These are phyloP conservation scores for Mycena amicta DNA, from an alignment of 768 basidiomycete genomes.

Conservation along the genomic window DNA sequence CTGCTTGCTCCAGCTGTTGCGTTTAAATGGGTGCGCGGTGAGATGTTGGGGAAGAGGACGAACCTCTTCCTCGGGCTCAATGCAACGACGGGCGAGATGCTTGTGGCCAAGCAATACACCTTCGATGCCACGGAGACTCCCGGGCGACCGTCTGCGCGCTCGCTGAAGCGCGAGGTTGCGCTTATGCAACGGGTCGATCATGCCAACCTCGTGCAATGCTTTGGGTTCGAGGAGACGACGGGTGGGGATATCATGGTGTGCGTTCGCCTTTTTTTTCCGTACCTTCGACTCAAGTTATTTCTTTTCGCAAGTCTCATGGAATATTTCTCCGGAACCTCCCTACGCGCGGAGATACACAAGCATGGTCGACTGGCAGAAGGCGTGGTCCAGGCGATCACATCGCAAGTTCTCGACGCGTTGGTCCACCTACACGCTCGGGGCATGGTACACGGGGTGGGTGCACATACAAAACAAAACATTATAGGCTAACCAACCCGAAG, in stretches of 20 bases:
- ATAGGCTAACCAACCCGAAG: constrained; percentile 34
- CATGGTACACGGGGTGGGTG: constrained; percentile 68
- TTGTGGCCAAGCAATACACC: constrained; percentile 74
- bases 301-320: constrained; percentile 81
- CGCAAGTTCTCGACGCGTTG: constrained; percentile 71
- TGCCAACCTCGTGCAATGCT: constrained; percentile 76
- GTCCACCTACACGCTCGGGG: constrained; percentile 70
- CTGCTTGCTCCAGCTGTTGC: neutral
- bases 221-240: constrained; percentile 69
- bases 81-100: constrained; percentile 77
- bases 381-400: constrained; percentile 70
- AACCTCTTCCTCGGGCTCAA: constrained; percentile 80
- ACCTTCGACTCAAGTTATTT: too few relatives aligned
- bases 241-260: constrained; percentile 55
- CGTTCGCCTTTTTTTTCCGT: too few relatives aligned
- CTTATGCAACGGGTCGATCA: constrained; percentile 77
- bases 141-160: constrained; percentile 42
- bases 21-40: constrained; percentile 69
- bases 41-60: constrained; percentile 77
- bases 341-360: constrained; percentile 66
- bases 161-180: constrained; percentile 74
- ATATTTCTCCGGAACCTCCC: constrained; percentile 78
- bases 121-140: neutral
- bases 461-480: neutral
- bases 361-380: constrained; percentile 73